phyloP scores from a whole-genome alignment of 73 alveolate genomes.

The Paramecium primaurelia region DNA sequence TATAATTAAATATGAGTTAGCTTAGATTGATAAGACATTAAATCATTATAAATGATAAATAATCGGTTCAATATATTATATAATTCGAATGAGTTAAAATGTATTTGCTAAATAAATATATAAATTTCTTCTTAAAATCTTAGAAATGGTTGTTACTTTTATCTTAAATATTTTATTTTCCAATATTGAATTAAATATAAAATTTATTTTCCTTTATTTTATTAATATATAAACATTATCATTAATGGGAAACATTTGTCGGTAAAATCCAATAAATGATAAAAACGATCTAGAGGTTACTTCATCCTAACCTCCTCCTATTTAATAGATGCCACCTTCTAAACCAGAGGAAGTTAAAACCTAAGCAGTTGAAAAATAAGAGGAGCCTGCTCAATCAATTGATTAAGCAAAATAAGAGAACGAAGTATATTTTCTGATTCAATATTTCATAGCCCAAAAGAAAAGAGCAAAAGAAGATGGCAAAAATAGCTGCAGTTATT shows the following conservation, averaged over 20 bases:
- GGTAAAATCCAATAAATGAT: neutral
- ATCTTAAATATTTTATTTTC: neutral
- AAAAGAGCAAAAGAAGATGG: conserved; percentile 28
- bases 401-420: neutral
- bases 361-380: neutral
- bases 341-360: neutral
- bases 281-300: neutral
- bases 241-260: conserved; percentile 21
- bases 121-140: too few relatives aligned
- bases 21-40: neutral
- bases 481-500: neutral
- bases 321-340: neutral
- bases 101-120: too few relatives aligned
- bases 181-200: neutral
- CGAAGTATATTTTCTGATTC: neutral
- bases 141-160: neutral
- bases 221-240: neutral
- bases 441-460: neutral
- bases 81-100: too few relatives aligned
- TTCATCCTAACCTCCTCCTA: neutral
- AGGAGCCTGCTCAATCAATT: neutral
- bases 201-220: neutral
- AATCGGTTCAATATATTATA: too few relatives aligned
- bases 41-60: neutral
- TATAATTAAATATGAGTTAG: neutral